phyloP scores from a whole-genome alignment of 129 eudicot species.

The Lactuca saligna region DNA sequence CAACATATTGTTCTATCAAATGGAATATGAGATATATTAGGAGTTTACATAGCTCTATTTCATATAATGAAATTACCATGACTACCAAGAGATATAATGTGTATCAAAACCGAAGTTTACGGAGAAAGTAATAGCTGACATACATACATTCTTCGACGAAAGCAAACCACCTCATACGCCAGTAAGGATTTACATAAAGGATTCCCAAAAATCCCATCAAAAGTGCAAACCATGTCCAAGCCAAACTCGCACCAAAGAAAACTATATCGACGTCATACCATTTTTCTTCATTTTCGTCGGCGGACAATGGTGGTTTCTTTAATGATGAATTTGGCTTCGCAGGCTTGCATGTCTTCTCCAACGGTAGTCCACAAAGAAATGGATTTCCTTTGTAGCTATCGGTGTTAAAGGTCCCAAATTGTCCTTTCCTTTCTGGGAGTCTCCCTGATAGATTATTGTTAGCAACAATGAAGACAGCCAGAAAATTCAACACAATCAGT shows the following conservation, averaged over 20 bases:
- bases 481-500: not conserved
- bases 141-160: not conserved
- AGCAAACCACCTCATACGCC: too few relatives aligned
- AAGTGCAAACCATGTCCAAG: too few relatives aligned
- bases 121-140: not conserved
- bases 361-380: slow-evolving; percentile 21
- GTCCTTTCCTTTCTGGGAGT: slow-evolving; percentile 22
- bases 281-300: not conserved
- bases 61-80: too few relatives aligned
- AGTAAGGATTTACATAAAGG: too few relatives aligned
- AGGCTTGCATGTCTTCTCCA: slow-evolving; percentile 13
- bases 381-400: slow-evolving; percentile 29
- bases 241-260: not conserved
- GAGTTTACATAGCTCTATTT: too few relatives aligned
- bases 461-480: slow-evolving; percentile 20
- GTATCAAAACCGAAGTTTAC: too few relatives aligned
- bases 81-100: too few relatives aligned
- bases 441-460: slow-evolving; percentile 29
- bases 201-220: too few relatives aligned
- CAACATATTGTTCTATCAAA: too few relatives aligned
- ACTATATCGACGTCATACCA: slow-evolving; percentile 4
- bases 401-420: slow-evolving; percentile 18
- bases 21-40: too few relatives aligned
- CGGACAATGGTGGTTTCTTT: not conserved
- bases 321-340: not conserved